Evolutionary conservation across 305 asterid genomes (phyloP), one percentile per base, ranked within the genome.

Genomic region (Rubia balearica): DNA sequence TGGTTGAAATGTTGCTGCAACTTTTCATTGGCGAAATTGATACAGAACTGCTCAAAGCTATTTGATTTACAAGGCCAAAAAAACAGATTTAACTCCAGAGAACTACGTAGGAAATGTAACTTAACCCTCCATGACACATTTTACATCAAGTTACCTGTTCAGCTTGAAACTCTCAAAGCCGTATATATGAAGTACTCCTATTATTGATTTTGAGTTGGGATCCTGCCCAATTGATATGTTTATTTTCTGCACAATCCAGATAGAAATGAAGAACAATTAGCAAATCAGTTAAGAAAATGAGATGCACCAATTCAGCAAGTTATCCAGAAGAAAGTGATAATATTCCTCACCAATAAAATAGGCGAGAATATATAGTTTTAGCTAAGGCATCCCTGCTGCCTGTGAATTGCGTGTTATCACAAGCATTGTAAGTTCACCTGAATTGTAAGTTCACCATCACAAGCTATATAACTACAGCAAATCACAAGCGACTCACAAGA

Each of bases 31-130:
- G 99, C 90, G 80, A 87, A 95, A 85, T 95, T 95, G 88, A 95
- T 95, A 79, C 99, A 95, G 81, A 95, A 95, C 84, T 95, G 99
- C 94, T 95, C 99, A 83, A 95, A 95, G 83, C 99, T 95, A 84
- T 75, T 68, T 43, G 46, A 74, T 70, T 40, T 48, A 45, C 38
- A 76, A 74, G 78, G 49, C n/a, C 27, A 24, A 38, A 65, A 49
- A 24, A 40, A n/a, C 13, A 65, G 65, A 70, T 62, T n/a, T 68
- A 68, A 65, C 77, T 80, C 82, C 81, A 84, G 81, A 67, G 71
- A 71, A 69, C 42, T 30, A 61, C 11, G 43, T 33, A 8, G 13
- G 22, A 64, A 51, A 36, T 65, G 30, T 1, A 21, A 48, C 22
- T 6, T 55, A 65, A 73, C 48, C 61, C 21, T 51, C 68, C 68